Conservation (phyloP, 176 grass and related monocot genomes). For the Oryza officinalis region DNA sequence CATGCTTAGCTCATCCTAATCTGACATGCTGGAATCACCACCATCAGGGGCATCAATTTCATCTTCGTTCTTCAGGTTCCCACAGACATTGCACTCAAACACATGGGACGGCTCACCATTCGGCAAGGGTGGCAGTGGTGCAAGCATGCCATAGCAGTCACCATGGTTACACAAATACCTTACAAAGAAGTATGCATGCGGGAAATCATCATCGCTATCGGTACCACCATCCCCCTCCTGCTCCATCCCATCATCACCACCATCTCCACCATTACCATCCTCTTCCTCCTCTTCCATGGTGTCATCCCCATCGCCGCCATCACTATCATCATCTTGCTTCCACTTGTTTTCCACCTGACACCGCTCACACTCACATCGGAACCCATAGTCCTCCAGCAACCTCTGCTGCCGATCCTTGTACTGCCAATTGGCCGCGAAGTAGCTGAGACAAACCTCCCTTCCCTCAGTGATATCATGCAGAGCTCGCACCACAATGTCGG, state of each 20-base stretch:
- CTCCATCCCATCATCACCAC: conserved; percentile 43
- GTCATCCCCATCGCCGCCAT: conserved; percentile 38
- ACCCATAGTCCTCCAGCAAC: conserved; percentile 75
- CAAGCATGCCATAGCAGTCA: conserved; percentile 71
- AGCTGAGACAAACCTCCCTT: conserved; percentile 83
- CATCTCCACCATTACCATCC: conserved; percentile 36
- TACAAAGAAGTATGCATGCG: conserved; percentile 70
- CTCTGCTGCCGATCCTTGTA: conserved; percentile 58
- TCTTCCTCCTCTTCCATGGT: conserved; percentile 58
- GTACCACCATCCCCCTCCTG: conserved; percentile 37
- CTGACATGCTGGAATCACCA: conserved; percentile 37
- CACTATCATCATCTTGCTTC: conserved; percentile 58
- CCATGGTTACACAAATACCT: conserved; percentile 71
- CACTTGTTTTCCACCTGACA: conserved; percentile 74
- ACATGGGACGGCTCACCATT: conserved; percentile 49
- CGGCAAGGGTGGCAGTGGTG: conserved; percentile 58
- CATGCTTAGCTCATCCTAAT: conserved; percentile 21
- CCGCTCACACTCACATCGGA: conserved; percentile 76
- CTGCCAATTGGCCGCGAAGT: conserved; percentile 66
- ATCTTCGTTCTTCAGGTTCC: conserved; percentile 49
- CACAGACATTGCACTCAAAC: conserved; percentile 84
- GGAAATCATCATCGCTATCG: conserved; percentile 39
- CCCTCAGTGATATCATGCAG: conserved; percentile 71
- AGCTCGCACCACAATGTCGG: conserved; percentile 63
- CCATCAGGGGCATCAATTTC: conserved; percentile 29